Evolutionary conservation across 116 monocot species (phyloP).

Genomic region (Posidonia oceanica): DNA sequence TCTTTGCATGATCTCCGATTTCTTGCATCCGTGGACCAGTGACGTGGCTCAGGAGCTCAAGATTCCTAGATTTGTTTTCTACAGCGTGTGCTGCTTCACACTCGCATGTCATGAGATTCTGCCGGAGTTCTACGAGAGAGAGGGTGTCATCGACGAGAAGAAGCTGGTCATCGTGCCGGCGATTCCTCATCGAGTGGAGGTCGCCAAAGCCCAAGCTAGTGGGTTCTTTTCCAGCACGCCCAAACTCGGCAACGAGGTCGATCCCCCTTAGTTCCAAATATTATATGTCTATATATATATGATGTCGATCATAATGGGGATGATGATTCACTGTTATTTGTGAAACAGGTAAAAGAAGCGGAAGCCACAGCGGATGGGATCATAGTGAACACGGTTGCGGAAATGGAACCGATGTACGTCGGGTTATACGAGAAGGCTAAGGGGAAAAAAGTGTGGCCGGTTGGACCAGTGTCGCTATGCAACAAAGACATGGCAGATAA

Average conservation of each 20-base stretch:
- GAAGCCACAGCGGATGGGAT: slow-evolving; percentile 7
- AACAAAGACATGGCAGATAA: slow-evolving; percentile 9
- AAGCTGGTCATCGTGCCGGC: slow-evolving; percentile 7
- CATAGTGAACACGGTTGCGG: slow-evolving; percentile 17
- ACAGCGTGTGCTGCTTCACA: slow-evolving; percentile 24
- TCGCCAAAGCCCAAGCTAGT: slow-evolving; percentile 15
- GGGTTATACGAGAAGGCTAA: background rate
- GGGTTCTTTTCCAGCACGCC: background rate
- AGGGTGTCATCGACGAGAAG: background rate
- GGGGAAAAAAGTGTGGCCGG: slow-evolving; percentile 10
- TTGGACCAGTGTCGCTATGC: slow-evolving; percentile 25
- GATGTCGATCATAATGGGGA: too few relatives aligned
- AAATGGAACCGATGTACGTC: slow-evolving; percentile 11
- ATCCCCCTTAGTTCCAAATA: too few relatives aligned
- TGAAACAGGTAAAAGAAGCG: background rate
- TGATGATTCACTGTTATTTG: too few relatives aligned
- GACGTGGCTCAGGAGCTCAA: slow-evolving; percentile 8
- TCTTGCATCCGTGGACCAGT: slow-evolving; percentile 4
- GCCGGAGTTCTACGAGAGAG: background rate
- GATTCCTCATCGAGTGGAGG: slow-evolving; percentile 13
- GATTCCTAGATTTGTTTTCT: slow-evolving; percentile 19
- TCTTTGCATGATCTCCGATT: slow-evolving; percentile 14
- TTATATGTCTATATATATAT: too few relatives aligned
- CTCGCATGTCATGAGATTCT: slow-evolving; percentile 9
- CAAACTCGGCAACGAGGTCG: too few relatives aligned